Conservation (phyloP, 768 basidiomycete genomes). For the Mycena belliarum region DNA sequence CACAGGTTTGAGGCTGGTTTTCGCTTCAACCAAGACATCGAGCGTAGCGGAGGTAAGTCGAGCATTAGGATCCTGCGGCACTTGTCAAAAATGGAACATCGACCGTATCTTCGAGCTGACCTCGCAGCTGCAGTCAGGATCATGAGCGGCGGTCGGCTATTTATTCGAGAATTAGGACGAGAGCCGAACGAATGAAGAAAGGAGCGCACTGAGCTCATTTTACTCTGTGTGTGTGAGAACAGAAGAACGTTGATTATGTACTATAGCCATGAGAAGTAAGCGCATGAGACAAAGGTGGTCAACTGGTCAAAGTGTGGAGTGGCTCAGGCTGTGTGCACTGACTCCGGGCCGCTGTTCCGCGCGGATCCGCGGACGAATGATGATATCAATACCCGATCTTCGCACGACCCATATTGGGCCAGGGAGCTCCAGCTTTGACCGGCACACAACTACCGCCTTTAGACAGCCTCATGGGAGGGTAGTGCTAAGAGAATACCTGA, state of each 20-base stretch:
- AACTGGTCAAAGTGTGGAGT: no score
- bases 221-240: background rate
- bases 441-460: no score
- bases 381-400: no score
- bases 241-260: background rate
- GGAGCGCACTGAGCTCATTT: constrained; percentile 5
- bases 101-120: background rate
- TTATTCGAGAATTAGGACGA: background rate
- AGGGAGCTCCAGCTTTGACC: no score
- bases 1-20: constrained; percentile 5
- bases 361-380: no score
- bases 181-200: background rate
- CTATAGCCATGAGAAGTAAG: no score
- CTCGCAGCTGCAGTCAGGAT: constrained; percentile 11
- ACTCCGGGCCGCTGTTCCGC: no score
- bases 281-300: no score
- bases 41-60: constrained; percentile 16
- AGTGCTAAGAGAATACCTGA: no score
- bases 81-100: background rate
- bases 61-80: constrained; percentile 14
- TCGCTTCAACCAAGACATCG: background rate
- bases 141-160: background rate
- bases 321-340: no score
- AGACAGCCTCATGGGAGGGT: no score
- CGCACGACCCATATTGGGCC: no score